phyloP scores from a whole-genome alignment of 257 asterid genomes.

The Handroanthus guayacan region DNA sequence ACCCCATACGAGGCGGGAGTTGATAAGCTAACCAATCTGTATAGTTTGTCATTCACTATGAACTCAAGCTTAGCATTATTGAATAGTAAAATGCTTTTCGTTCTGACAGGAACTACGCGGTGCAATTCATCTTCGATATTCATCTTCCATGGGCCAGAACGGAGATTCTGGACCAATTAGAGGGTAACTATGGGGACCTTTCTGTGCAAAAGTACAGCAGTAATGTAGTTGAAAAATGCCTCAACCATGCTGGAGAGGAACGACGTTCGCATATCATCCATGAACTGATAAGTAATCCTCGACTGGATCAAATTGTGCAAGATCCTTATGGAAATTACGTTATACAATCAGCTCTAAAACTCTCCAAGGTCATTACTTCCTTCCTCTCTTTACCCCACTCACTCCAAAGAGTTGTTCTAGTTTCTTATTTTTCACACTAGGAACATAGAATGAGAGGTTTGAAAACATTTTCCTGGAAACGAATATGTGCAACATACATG shows the following conservation, averaged over 20 bases:
- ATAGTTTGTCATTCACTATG: background rate
- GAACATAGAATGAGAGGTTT: too few relatives aligned
- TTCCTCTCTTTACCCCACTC: background rate
- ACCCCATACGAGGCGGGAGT: too few relatives aligned
- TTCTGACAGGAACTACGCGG: conserved; percentile 2
- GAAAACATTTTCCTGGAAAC: background rate
- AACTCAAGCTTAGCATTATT: background rate
- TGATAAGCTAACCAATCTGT: background rate
- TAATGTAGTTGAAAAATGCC: conserved; percentile 17
- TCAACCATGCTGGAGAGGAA: conserved; percentile 6
- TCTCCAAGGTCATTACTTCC: conserved; percentile 1
- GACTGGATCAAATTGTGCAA: conserved; percentile 4
- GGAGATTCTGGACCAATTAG: background rate
- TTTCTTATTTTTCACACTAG: too few relatives aligned
- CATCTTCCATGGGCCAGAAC: conserved; percentile 1
- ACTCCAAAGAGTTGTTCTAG: too few relatives aligned
- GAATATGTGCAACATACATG: too few relatives aligned
- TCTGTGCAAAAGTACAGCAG: conserved; percentile 12
- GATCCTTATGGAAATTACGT: conserved; percentile 8
- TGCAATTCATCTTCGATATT: conserved; percentile 12
- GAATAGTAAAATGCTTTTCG: background rate
- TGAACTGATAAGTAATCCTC: conserved; percentile 10
- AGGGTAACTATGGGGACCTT: conserved; percentile 9
- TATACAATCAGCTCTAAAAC: conserved; percentile 5
- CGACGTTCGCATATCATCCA: background rate